Evolutionary conservation across 768 basidiomycete species (phyloP).

Genomic region (Hortiboletus campestris): DNA sequence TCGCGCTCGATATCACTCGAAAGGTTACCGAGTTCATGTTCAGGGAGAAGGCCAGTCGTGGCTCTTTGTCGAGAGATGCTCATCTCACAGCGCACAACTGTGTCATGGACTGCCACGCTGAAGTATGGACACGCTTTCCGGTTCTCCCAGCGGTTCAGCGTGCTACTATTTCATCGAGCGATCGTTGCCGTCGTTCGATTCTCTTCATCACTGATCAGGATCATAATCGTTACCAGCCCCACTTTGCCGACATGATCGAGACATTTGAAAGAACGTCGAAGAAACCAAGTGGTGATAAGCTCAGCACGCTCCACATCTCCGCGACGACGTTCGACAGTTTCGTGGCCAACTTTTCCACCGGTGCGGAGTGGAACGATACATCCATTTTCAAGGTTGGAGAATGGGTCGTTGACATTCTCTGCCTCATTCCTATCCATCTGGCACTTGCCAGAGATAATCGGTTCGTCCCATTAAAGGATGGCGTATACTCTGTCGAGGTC

Average conservation of each 20-base stretch:
- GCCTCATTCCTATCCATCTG: constrained; percentile 63
- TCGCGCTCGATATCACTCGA: constrained; percentile 51
- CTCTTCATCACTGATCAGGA: constrained; percentile 43
- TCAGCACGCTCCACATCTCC: constrained; percentile 37
- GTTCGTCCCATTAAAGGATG: constrained; percentile 60
- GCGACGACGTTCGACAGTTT: constrained; percentile 30
- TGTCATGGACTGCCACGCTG: constrained; percentile 52
- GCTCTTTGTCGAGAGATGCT: constrained; percentile 15
- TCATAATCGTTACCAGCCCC: constrained; percentile 34
- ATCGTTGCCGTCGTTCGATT: constrained; percentile 35
- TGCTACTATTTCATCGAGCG: constrained; percentile 37
- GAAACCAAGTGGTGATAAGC: constrained; percentile 49
- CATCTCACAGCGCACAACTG: constrained; percentile 42
- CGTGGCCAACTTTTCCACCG: neutral
- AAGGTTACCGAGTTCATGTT: constrained; percentile 60
- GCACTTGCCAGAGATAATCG: constrained; percentile 60
- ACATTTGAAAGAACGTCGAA: constrained; percentile 48
- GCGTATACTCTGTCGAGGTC: constrained; percentile 45
- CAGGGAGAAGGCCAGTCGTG: constrained; percentile 38
- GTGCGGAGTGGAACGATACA: constrained; percentile 19
- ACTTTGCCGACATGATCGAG: constrained; percentile 46
- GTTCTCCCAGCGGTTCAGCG: constrained; percentile 52
- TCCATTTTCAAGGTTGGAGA: constrained; percentile 50
- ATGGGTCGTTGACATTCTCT: constrained; percentile 60
- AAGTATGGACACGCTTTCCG: constrained; percentile 61